Conservation (phyloP, 768 basidiomycete species). For the Rhodocollybia butyracea region DNA sequence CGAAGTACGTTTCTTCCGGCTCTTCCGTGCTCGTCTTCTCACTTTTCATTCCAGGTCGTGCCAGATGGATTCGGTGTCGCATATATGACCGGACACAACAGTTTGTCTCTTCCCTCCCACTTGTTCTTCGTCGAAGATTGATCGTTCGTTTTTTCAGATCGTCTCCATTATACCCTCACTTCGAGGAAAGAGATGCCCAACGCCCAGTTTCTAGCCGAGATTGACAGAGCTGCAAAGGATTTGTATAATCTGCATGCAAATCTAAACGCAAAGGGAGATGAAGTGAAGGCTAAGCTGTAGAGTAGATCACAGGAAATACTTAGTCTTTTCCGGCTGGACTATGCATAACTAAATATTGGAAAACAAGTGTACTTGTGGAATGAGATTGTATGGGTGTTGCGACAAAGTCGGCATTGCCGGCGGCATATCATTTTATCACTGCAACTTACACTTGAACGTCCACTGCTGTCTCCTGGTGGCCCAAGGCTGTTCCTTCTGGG, state of each 20-base stretch:
- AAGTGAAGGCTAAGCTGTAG: not conserved
- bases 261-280: constrained; percentile 14
- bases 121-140: constrained; percentile 10
- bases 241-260: constrained; percentile 54
- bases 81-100: constrained; percentile 88
- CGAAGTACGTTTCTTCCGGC: constrained; percentile 43
- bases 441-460: not conserved
- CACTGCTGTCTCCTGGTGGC: not conserved
- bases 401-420: too few relatives aligned
- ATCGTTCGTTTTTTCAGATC: constrained; percentile 41
- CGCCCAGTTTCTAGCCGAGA: constrained; percentile 65
- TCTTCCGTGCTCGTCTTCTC: not conserved
- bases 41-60: constrained; percentile 53
- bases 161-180: constrained; percentile 83
- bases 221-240: constrained; percentile 60
- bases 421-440: not conserved
- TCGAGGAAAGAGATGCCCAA: constrained; percentile 86
- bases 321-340: not conserved
- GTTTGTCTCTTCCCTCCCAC: constrained; percentile 32
- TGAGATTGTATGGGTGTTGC: too few relatives aligned
- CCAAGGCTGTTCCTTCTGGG: not conserved
- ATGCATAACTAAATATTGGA: not conserved
- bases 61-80: constrained; percentile 93
- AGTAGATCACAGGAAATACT: not conserved
- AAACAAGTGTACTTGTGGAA: too few relatives aligned